Conservation (phyloP, 805 yeast species). For the Yarrowia phangngaensis region DNA sequence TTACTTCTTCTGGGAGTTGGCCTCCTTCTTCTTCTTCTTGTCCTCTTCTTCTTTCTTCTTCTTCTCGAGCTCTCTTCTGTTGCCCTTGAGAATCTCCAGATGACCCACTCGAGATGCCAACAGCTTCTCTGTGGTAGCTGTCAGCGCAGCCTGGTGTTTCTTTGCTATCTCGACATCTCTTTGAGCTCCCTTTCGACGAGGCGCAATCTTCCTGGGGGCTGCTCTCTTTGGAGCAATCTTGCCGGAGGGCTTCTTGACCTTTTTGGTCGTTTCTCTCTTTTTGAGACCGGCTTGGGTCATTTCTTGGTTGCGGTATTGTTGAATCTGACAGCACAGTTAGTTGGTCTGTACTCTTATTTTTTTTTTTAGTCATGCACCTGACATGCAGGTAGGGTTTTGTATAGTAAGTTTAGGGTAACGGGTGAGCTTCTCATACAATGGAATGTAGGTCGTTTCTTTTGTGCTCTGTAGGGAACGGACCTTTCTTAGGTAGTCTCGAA, state of each 20-base stretch:
- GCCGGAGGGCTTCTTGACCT: conserved; percentile 25
- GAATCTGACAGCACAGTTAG: background rate
- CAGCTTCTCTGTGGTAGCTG: conserved; percentile 71
- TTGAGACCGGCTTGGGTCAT: conserved; percentile 26
- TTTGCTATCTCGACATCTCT: conserved; percentile 56
- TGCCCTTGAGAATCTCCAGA: conserved; percentile 83
- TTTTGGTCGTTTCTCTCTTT: conserved; percentile 22
- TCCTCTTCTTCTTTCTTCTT: conserved; percentile 46
- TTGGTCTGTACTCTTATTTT: conserved; percentile 1
- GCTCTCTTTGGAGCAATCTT: conserved; percentile 42
- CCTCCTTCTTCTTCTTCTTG: conserved; percentile 28
- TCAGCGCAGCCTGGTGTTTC: conserved; percentile 52
- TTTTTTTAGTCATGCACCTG: background rate
- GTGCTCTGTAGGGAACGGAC: no score
- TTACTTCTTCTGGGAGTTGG: conserved; percentile 21
- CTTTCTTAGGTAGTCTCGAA: no score
- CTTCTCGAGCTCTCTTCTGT: conserved; percentile 77
- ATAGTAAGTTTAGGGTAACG: no score
- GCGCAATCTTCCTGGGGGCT: conserved; percentile 69
- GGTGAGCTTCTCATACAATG: no score
- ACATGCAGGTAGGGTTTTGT: no score
- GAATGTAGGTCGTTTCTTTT: no score
- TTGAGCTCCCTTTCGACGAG: conserved; percentile 55
- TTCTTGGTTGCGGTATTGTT: conserved; percentile 6
- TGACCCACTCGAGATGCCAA: conserved; percentile 92